Base-by-base conservation (phyloP, 2,329 filamentous ascomycete genomes). In the Neonectria ditissima region DNA sequence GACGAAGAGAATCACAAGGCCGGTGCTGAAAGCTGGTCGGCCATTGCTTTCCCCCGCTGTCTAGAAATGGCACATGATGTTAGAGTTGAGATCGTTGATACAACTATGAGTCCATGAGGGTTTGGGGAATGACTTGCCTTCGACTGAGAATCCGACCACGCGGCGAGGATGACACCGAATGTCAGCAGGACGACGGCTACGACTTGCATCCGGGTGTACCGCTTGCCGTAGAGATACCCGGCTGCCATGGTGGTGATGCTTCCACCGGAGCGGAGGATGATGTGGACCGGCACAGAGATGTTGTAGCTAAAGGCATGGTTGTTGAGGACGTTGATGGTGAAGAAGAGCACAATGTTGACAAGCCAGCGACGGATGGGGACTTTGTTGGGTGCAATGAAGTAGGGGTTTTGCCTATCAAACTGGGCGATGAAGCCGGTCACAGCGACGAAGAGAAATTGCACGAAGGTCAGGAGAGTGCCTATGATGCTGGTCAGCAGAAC, bases 251-350 rank as follows among this genome's bases (percentile, higher is more conserved):
- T 98, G 5, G 94, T 97, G 66, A 98, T 97, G 73, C 94, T 97
- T 16, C 96, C 96, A 53, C 95, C 97, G 52, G 94, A 97, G 56
- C 96, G 89, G 30, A 99, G 84, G 69, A 99, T 98, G 73, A 99
- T 99, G 76, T 99, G 96, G 52, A 99, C 89, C 1, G 96, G 96
- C 0, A 99, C 93, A 7, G 94, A 97, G 60, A 99, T 98, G 72
- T 94, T 90, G 81, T 97, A 99, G 66, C 93, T 94, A 78, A 99
- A 99, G 7, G 95, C 96, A 83, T 95, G 95, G 74, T 99, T 99
- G 81, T 99, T 99, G 75, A 99, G 82, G 62, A 98, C 89, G 74
- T 98, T 99, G 80, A 99, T 96, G 66, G 87, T 87, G 77, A 97
- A 96, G 80, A 98, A 98, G 71, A 97, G 87, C 4, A 91, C 82